Conservation (phyloP, 345 rosid species). For the Carallia brachiata region DNA sequence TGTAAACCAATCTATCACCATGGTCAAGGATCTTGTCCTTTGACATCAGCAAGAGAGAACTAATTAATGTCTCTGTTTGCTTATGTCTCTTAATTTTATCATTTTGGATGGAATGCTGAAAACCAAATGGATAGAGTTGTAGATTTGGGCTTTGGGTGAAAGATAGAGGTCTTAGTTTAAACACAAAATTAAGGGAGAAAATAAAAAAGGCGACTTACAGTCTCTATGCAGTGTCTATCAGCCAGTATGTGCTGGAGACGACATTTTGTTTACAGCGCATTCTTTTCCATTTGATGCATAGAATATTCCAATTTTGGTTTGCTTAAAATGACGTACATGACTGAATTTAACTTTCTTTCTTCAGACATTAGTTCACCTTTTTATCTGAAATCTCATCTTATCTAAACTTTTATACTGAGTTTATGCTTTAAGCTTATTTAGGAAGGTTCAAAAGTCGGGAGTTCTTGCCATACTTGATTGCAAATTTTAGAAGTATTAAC, state of each 20-base stretch:
- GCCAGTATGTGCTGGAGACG: too few relatives aligned
- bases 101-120: not conserved
- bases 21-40: not conserved
- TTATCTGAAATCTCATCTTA: not conserved
- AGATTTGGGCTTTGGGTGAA: not conserved
- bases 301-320: not conserved
- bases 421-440: not conserved
- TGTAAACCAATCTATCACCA: not conserved
- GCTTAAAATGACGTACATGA: too few relatives aligned
- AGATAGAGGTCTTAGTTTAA: not conserved
- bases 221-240: too few relatives aligned
- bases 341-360: not conserved
- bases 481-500: not conserved
- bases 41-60: not conserved
- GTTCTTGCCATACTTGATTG: not conserved
- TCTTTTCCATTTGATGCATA: too few relatives aligned
- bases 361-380: not conserved
- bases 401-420: not conserved
- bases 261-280: not conserved
- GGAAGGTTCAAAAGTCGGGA: not conserved
- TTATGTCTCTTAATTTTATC: not conserved
- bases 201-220: not conserved
- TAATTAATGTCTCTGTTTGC: not conserved
- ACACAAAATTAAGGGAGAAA: not conserved
- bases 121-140: not conserved